These are phyloP conservation scores for Choiromyces venosus DNA, from an alignment of 495 filamentous ascomycete species.

Conservation along the genomic window DNA sequence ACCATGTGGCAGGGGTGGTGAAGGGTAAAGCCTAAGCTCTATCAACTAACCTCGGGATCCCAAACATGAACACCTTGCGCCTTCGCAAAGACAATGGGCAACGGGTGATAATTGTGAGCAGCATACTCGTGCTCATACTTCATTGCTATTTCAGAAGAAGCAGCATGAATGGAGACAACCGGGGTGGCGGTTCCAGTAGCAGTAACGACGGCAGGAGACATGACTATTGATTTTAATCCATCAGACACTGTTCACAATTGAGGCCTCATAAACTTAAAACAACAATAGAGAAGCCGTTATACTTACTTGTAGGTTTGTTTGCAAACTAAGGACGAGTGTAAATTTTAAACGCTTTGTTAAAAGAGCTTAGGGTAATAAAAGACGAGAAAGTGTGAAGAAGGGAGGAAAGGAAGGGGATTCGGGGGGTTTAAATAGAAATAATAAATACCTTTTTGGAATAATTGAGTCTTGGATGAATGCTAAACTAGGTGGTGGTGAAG, in stretches of 20 bases:
- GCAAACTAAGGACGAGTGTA: constrained; percentile 4
- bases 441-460: constrained; percentile 4
- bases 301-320: constrained; percentile 19
- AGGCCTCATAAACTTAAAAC: background rate
- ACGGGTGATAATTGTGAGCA: constrained; percentile 97
- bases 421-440: constrained; percentile 7
- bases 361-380: background rate
- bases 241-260: background rate
- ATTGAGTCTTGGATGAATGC: constrained; percentile 13
- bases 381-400: background rate
- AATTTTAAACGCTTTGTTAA: background rate
- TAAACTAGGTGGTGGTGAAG: background rate
- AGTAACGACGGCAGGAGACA: constrained; percentile 30
- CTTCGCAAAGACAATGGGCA: constrained; percentile 83
- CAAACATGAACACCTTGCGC: constrained; percentile 82
- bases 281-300: background rate
- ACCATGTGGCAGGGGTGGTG: background rate
- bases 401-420: background rate
- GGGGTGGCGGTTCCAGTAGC: constrained; percentile 5
- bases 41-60: constrained; percentile 66
- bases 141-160: constrained; percentile 75
- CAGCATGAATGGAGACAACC: constrained; percentile 53
- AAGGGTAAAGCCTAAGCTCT: background rate
- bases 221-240: constrained; percentile 7
- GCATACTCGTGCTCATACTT: constrained; percentile 74